These are phyloP conservation scores for Hypoxylon subgilvum DNA, from an alignment of 495 filamentous ascomycete species.

Conservation along the genomic window DNA sequence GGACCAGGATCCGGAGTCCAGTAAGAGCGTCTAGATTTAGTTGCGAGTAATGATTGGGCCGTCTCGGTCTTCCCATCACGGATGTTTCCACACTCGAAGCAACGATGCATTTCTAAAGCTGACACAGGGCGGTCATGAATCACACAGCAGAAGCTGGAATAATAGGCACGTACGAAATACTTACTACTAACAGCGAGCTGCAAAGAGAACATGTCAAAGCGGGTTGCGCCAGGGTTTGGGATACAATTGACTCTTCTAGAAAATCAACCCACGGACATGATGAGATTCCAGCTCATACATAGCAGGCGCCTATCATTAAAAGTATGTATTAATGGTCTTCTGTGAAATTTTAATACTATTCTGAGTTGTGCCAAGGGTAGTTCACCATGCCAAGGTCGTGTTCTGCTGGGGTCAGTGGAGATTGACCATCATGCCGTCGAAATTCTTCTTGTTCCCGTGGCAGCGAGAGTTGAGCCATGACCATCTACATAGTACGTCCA, in stretches of 20 bases:
- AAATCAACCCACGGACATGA: conserved; percentile 15
- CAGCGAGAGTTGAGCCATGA: conserved; percentile 19
- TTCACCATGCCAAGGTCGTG: conserved; percentile 17
- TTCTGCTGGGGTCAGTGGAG: conserved; percentile 19
- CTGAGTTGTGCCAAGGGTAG: conserved; percentile 19
- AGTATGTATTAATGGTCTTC: conserved; percentile 16
- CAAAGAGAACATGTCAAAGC: conserved; percentile 16
- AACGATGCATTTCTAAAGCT: conserved; percentile 1
- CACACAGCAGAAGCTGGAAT: background rate
- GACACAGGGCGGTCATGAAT: background rate
- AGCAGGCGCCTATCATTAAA: too few species aligned
- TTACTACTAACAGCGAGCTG: background rate
- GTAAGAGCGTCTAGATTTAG: background rate
- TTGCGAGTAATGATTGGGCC: background rate
- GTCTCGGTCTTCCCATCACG: background rate
- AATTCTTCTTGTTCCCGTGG: conserved; percentile 12
- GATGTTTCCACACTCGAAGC: background rate
- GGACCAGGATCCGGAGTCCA: too few species aligned
- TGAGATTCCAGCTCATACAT: too few species aligned
- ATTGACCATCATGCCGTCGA: conserved; percentile 18
- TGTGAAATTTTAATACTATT: conserved; percentile 36
- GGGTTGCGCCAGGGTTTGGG: background rate
- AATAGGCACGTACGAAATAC: background rate
- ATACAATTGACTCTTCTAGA: conserved; percentile 27
- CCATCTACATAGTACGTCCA: conserved; percentile 26